Percentiles rank a stretch among this genome's conserved stretches.
These are phyloP conservation scores for Didymellaceae sp. DNA, from an alignment of 2,329 filamentous ascomycete species.

Conservation along the genomic window DNA sequence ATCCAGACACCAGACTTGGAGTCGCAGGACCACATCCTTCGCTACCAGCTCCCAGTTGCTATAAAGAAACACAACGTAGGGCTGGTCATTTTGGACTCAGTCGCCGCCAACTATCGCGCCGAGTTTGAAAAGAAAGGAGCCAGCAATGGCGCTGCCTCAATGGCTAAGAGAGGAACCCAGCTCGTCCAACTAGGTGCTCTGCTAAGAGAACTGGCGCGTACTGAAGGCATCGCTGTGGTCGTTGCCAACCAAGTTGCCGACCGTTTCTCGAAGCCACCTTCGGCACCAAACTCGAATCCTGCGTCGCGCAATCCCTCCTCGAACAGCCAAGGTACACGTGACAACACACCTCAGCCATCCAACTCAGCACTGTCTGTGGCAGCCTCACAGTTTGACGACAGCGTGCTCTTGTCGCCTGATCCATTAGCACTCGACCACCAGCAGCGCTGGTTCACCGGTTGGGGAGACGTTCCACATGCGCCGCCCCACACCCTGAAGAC, in stretches of 20 bases:
- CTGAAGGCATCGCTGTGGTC: constrained; percentile 80
- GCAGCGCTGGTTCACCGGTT: constrained; percentile 93
- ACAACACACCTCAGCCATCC: constrained; percentile 24
- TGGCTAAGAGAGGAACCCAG: constrained; percentile 78
- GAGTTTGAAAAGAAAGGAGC: constrained; percentile 72
- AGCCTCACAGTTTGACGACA: constrained; percentile 24
- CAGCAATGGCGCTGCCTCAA: constrained; percentile 51
- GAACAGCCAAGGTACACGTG: constrained; percentile 34
- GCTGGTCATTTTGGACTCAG: constrained; percentile 85
- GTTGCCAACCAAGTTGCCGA: constrained; percentile 96
- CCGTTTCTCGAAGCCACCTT: constrained; percentile 64
- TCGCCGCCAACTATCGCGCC: constrained; percentile 93
- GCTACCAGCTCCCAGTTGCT: constrained; percentile 88
- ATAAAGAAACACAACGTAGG: constrained; percentile 78
- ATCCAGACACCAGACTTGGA: constrained; percentile 89
- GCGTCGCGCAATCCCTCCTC: constrained; percentile 37
- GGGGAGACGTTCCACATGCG: constrained; percentile 70
- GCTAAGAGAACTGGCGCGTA: constrained; percentile 76
- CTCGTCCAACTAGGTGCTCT: constrained; percentile 78
- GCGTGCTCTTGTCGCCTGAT: constrained; percentile 52
- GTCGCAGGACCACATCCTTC: constrained; percentile 91
- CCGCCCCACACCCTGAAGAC: constrained; percentile 67
- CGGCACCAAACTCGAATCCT: constrained; percentile 29
- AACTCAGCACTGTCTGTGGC: constrained; percentile 12
- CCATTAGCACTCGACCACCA: constrained; percentile 83